These are phyloP conservation scores for Flagelloscypha sp. DNA, from an alignment of 768 basidiomycete genomes.

Conservation along the genomic window DNA sequence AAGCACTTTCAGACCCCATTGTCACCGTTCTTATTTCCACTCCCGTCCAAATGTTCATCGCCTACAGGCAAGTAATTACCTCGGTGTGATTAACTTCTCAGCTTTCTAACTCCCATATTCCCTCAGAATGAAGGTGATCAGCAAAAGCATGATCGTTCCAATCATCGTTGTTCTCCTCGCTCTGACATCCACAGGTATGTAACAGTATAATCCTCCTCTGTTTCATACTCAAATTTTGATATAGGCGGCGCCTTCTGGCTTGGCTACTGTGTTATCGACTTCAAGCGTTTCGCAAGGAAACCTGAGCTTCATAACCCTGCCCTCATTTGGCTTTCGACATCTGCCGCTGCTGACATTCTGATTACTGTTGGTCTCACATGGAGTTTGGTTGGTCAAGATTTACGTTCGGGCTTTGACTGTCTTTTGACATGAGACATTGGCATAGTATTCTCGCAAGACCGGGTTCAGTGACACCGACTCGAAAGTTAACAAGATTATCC, in stretches of 20 bases:
- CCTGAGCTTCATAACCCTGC: slow-evolving; percentile 37
- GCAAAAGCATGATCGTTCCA: slow-evolving; percentile 28
- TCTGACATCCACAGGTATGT: slow-evolving; percentile 26
- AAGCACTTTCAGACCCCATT: slow-evolving; percentile 20
- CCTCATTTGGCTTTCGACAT: slow-evolving; percentile 36
- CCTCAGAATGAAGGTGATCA: slow-evolving; percentile 33
- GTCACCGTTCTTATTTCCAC: slow-evolving; percentile 30
- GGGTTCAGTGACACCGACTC: slow-evolving; percentile 11
- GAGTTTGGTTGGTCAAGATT: slow-evolving; percentile 23
- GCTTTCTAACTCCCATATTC: slow-evolving; percentile 29
- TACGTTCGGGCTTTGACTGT: background rate
- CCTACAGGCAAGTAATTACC: slow-evolving; percentile 15
- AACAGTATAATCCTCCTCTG: background rate
- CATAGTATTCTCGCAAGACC: slow-evolving; percentile 10
- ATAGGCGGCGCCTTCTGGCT: slow-evolving; percentile 40
- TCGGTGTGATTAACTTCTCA: background rate
- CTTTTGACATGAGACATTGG: background rate
- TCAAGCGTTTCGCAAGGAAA: slow-evolving; percentile 31
- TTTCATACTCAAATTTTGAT: background rate
- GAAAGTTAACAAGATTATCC: slow-evolving; percentile 13
- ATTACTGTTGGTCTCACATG: slow-evolving; percentile 32
- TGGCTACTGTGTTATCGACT: slow-evolving; percentile 21
- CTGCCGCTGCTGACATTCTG: slow-evolving; percentile 31
- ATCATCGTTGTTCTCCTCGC: slow-evolving; percentile 24
- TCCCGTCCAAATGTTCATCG: slow-evolving; percentile 33